These are phyloP conservation scores for Aspergillus quadricinctus DNA, from an alignment of 2,329 filamentous ascomycete genomes.

Conservation along the genomic window DNA sequence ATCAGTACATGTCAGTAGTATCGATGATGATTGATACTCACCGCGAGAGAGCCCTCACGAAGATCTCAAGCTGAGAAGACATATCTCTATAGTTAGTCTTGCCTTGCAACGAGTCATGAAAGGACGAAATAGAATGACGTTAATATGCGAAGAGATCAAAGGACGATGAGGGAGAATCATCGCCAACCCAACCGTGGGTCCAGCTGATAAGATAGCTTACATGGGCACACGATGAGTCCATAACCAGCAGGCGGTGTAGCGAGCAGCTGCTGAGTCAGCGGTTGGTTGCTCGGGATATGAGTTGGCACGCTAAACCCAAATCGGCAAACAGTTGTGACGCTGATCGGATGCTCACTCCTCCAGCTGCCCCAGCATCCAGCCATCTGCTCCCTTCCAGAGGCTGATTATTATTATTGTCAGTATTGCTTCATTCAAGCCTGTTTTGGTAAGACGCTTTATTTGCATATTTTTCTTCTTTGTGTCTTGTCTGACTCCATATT, in stretches of 20 bases:
- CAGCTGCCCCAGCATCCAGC: constrained; percentile 9
- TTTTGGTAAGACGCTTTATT: neutral
- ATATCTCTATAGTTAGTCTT: constrained; percentile 12
- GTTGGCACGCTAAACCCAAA: constrained; percentile 37
- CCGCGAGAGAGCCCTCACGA: constrained; percentile 41
- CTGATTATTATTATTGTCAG: neutral
- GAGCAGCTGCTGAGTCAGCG: constrained; percentile 20
- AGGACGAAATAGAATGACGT: neutral
- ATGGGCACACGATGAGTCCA: constrained; percentile 6
- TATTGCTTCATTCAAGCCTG: neutral
- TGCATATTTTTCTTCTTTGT: neutral
- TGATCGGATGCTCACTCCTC: neutral
- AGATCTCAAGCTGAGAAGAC: constrained; percentile 30
- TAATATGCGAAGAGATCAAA: neutral
- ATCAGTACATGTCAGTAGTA: constrained; percentile 13
- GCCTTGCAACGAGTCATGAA: neutral
- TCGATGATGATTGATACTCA: constrained; percentile 17
- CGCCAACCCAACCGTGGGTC: neutral
- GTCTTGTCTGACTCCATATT: neutral
- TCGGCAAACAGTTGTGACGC: constrained; percentile 37
- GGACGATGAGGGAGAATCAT: neutral
- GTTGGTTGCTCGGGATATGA: constrained; percentile 38
- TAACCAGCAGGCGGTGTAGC: constrained; percentile 19
- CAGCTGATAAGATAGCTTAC: constrained; percentile 22
- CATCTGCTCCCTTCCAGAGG: constrained; percentile 6